Evolutionary conservation across 768 basidiomycete species (phyloP), one percentile per base, ranked within the genome.

Genomic region (Psilocybe subaeruginosa): DNA sequence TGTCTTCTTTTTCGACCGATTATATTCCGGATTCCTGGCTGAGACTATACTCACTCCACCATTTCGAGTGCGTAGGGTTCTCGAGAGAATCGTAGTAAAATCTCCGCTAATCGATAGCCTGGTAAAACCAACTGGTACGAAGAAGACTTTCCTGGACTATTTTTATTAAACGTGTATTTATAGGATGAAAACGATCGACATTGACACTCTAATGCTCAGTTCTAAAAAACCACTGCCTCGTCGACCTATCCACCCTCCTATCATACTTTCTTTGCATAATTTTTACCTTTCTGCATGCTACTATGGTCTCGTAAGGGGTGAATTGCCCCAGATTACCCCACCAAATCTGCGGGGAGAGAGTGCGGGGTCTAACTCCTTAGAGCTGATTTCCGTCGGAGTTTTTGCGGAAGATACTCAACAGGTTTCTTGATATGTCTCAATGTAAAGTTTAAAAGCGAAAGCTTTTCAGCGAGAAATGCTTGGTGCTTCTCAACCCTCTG

Each of bases 371-470:
- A 58, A 30, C 62, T 55, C 58, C 61, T 49, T 62, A 16, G 11
- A 58, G 56, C 51, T 30, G 16, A 14, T n/a, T 33, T 47, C 49
- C 53, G 39, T 29, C 59, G 59, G 59, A 30, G 46, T 54, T 48
- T 60, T 60, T 37, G 47, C 55, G 59, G 59, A 48, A 49, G 59
- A 60, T 59, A 31, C 23, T 49, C 35, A 39, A 19, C 39, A 49
- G 48, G 50, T 54, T 31, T 37, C 51, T 35, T 4, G 33, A 48
- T 46, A 14, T 56, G 37, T 47, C 49, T 43, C 30, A n/a, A 9
- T 8, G 49, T 29, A 17, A 23, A 30, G 49, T 56, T 41, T 61
- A 56, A 61, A 56, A 33, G n/a, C 16, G 23, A 27, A 27, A 9
- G 9, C 39, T 51, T 27, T 43, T 16, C 27, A 23, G n/a, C 27